Conservation (phyloP, 345 rosid species). For the Brassica cretica region DNA sequence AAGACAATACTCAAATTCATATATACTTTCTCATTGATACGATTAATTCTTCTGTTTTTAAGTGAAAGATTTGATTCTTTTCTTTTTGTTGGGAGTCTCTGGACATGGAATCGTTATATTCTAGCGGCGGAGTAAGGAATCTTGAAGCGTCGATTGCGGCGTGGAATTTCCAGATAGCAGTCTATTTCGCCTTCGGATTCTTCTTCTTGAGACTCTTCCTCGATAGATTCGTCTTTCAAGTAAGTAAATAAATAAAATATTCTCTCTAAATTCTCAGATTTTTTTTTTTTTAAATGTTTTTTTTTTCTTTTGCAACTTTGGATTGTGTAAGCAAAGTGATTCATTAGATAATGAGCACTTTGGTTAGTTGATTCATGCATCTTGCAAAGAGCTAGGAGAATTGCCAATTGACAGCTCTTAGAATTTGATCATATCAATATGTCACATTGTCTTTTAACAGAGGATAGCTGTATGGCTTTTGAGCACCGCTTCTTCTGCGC, state of each 20-base stretch:
- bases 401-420: not conserved
- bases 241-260: slow-evolving; percentile 37
- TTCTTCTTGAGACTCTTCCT: slow-evolving; percentile 60
- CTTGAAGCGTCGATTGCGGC: slow-evolving; percentile 37
- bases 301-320: not conserved
- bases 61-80: slow-evolving; percentile 8
- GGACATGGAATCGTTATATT: slow-evolving; percentile 57
- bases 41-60: slow-evolving; percentile 11
- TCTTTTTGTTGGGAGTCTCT: too few species aligned
- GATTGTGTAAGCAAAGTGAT: not conserved
- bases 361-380: not conserved
- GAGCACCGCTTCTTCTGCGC: slow-evolving; percentile 41
- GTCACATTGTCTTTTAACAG: slow-evolving; percentile 39
- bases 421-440: slow-evolving; percentile 1
- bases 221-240: slow-evolving; percentile 81
- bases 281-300: too few species aligned
- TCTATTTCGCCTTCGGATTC: slow-evolving; percentile 67
- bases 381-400: not conserved
- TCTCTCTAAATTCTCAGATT: slow-evolving; percentile 1
- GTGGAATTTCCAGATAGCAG: slow-evolving; percentile 56
- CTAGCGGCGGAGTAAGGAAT: slow-evolving; percentile 29
- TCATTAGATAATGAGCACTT: not conserved
- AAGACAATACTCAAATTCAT: not conserved
- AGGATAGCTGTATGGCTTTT: slow-evolving; percentile 66
- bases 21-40: not conserved